Evolutionary conservation across 2,329 filamentous ascomycete genomes (phyloP).

Genomic region (Chalaropsis thielavioides): DNA sequence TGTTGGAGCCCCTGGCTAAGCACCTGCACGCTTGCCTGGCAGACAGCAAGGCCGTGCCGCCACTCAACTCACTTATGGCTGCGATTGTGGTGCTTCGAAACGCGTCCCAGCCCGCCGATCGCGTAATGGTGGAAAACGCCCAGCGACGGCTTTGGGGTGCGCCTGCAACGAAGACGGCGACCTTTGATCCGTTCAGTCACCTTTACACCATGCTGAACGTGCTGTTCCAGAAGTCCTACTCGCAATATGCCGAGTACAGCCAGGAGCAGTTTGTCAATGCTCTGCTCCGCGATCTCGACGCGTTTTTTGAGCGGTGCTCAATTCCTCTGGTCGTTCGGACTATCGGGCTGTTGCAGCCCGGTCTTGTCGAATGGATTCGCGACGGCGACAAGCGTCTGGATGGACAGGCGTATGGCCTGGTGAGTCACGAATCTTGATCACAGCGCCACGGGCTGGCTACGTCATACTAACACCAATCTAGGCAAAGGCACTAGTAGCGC

Average conservation of each 20-base stretch:
- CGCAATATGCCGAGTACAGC: conserved; percentile 28
- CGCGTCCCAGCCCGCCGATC: conserved; percentile 43
- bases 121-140: conserved; percentile 49
- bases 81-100: conserved; percentile 31
- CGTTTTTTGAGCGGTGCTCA: conserved; percentile 38
- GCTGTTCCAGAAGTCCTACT: conserved; percentile 42
- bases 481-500: conserved; percentile 37
- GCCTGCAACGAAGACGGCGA: conserved; percentile 27
- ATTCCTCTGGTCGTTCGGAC: conserved; percentile 38
- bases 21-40: conserved; percentile 21
- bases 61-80: conserved; percentile 24
- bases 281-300: conserved; percentile 40
- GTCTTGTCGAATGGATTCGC: conserved; percentile 48
- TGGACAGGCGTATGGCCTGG: conserved; percentile 26
- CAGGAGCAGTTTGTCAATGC: conserved; percentile 26
- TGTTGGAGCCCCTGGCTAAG: conserved; percentile 58
- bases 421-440: conserved; percentile 26
- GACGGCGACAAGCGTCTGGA: conserved; percentile 30
- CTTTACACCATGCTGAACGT: conserved; percentile 47
- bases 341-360: conserved; percentile 46
- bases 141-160: conserved; percentile 53
- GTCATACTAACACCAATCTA: conserved; percentile 22
- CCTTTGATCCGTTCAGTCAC: conserved; percentile 48
- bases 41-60: conserved; percentile 9
- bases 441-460: conserved; percentile 9